Base-by-base conservation (phyloP, 1,284 basidiomycete genomes). In the Marasmius fiardii region DNA sequence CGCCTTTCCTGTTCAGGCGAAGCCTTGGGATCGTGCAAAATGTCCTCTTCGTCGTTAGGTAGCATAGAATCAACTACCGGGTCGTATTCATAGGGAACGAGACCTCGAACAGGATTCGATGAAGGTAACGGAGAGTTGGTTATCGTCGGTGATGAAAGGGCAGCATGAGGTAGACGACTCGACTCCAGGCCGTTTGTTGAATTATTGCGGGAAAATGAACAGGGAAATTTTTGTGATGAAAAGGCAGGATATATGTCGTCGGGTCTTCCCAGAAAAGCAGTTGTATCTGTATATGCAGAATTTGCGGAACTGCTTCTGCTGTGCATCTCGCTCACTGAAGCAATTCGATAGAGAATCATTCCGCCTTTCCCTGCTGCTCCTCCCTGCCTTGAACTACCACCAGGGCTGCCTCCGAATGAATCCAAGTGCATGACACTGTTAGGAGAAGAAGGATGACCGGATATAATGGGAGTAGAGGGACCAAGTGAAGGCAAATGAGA, bases 11-110 rank as follows among this genome's bases (percentile, higher is more conserved):
- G 75, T 54, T 41, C 74, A 8, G 24, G n/a, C 11, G 47, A 67
- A 12, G 81, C 67, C 10, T 73, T 71, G 1, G 83, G 74, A 49
- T 86, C 81, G 64, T 92, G 83, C 39, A 88, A 74, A 58, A 76
- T 63, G 61, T 86, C 81, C 62, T 88, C 78, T 53, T 81, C 86
- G 68, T 92, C 90, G 1, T 79, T 72, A 1, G 74, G 72, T 52
- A 85, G 85, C 62, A 83, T 67, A 45, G 76, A 74, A 64, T 88
- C 86, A 12, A 75, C 45, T 4, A 72, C 74, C 0, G 86, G 86
- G 61, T 89, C 86, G 64, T 86, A 88, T 16, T 77, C 84, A 63
- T 86, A 88, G 1, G 88, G 78, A 0, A 88, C 71, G 44, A 89
- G 72, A 3, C 81, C 86, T 2, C 78, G 61, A 2, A 65, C 65